These are phyloP conservation scores for Geotrichum cucujoidarum DNA, from an alignment of 1,139 yeast species.

Conservation along the genomic window DNA sequence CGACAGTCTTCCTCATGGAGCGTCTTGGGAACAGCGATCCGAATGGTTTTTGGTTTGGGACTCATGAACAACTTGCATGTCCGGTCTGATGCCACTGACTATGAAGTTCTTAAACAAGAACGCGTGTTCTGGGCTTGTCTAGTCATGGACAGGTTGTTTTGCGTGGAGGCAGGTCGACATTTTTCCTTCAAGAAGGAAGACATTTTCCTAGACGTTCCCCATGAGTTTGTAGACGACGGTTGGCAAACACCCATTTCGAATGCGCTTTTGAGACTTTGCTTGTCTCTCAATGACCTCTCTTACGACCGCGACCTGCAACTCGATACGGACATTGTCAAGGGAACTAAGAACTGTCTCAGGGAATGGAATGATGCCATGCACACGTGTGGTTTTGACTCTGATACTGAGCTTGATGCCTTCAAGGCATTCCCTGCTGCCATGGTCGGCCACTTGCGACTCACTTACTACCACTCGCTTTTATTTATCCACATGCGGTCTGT, in stretches of 20 bases:
- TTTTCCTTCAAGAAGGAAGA: constrained; percentile 44
- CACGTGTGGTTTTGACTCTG: constrained; percentile 17
- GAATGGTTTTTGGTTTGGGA: constrained; percentile 56
- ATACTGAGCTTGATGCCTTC: constrained; percentile 21
- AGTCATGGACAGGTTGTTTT: constrained; percentile 51
- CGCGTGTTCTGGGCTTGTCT: constrained; percentile 57
- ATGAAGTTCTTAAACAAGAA: constrained; percentile 49
- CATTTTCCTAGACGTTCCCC: constrained; percentile 39
- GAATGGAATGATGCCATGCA: constrained; percentile 25
- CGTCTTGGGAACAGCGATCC: constrained; percentile 52
- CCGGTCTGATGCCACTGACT: constrained; percentile 28
- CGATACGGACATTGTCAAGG: constrained; percentile 18
- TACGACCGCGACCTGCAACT: constrained; percentile 25
- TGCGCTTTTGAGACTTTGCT: constrained; percentile 32
- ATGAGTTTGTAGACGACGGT: constrained; percentile 42
- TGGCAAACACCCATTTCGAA: constrained; percentile 52
- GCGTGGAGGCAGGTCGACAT: constrained; percentile 52
- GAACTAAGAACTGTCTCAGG: constrained; percentile 15
- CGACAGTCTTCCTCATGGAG: constrained; percentile 54
- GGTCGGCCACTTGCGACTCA: constrained; percentile 20
- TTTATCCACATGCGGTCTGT: constrained; percentile 20
- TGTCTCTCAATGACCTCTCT: constrained; percentile 23
- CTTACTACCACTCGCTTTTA: constrained; percentile 17
- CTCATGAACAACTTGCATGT: constrained; percentile 33
- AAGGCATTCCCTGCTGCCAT: constrained; percentile 22